A percentile compares a stretch with the other conserved stretches of the same genome.
These are phyloP conservation scores for Aspergillus ellipticus DNA, from an alignment of 495 filamentous ascomycete genomes.

Conservation along the genomic window DNA sequence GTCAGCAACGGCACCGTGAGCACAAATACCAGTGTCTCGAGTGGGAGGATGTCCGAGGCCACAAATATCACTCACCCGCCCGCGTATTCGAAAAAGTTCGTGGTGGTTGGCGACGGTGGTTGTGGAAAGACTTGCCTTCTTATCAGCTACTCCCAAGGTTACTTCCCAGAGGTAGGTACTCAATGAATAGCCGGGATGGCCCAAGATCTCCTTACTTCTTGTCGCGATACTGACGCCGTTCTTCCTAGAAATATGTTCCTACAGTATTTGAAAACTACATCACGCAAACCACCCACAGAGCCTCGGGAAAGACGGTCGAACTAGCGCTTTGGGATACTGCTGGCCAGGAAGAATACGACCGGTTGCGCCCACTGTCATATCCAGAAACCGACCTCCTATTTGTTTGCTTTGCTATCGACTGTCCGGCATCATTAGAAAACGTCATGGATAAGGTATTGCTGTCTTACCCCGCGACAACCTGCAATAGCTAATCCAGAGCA, in stretches of 20 bases:
- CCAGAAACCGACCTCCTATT: slow-evolving; percentile 97
- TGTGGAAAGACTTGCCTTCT: slow-evolving; percentile 98
- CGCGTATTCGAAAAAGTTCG: slow-evolving; percentile 96
- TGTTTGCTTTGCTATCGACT: slow-evolving; percentile 99
- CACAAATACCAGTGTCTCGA: slow-evolving; percentile 66
- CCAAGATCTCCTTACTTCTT: background rate
- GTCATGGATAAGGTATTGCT: slow-evolving; percentile 90
- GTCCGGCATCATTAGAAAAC: slow-evolving; percentile 95
- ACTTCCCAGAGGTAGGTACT: slow-evolving; percentile 85
- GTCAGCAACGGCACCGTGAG: slow-evolving; percentile 79
- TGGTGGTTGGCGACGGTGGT: slow-evolving; percentile 95
- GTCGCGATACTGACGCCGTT: slow-evolving; percentile 6
- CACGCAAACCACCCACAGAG: slow-evolving; percentile 83
- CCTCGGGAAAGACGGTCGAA: slow-evolving; percentile 88
- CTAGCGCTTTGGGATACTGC: slow-evolving; percentile 98
- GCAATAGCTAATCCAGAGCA: background rate
- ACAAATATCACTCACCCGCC: slow-evolving; percentile 86
- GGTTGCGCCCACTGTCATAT: slow-evolving; percentile 90
- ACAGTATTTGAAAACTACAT: slow-evolving; percentile 99
- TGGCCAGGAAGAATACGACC: slow-evolving; percentile 97
- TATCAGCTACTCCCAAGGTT: slow-evolving; percentile 96
- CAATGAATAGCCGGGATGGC: background rate
- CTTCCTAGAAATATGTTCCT: slow-evolving; percentile 90
- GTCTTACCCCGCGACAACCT: background rate
- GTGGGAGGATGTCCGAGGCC: slow-evolving; percentile 64